phyloP scores from a whole-genome alignment of 257 asterid species.

The Scutellaria baicalensis region DNA sequence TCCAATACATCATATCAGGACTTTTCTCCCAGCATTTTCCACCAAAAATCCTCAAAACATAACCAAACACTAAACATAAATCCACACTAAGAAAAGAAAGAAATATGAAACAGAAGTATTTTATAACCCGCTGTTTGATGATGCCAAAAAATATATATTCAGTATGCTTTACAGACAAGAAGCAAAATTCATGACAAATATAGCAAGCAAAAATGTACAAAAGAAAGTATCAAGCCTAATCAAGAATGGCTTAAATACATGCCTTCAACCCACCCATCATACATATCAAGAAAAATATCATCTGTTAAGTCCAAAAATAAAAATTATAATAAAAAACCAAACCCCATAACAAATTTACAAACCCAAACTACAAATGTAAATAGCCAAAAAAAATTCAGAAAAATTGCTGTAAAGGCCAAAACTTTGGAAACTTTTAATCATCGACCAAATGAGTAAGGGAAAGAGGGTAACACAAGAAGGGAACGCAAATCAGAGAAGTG shows the following conservation, averaged over 20 bases:
- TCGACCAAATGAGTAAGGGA: neutral
- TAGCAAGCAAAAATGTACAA: constrained; percentile 1
- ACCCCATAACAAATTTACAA: neutral
- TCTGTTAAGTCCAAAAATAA: neutral
- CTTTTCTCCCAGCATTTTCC: too few relatives aligned
- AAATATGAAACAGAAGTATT: neutral
- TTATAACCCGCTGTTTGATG: neutral
- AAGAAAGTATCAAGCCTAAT: neutral
- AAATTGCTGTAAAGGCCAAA: neutral
- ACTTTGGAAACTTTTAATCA: neutral
- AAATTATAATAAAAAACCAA: neutral
- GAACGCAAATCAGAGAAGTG: constrained; percentile 1
- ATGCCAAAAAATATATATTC: neutral
- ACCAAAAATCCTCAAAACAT: too few relatives aligned
- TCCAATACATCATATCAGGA: too few relatives aligned
- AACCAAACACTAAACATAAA: neutral
- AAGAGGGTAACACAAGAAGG: neutral
- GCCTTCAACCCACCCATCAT: neutral
- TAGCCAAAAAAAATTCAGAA: too few relatives aligned
- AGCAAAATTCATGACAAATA: neutral
- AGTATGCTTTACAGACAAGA: neutral
- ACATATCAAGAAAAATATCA: neutral
- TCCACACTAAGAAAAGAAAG: neutral
- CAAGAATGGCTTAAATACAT: constrained; percentile 3
- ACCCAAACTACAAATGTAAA: neutral